Percentiles rank a stretch among this genome's conserved stretches.
These are phyloP conservation scores for Ophiosphaerella herpotricha DNA, from an alignment of 2,329 filamentous ascomycete genomes.

Conservation along the genomic window DNA sequence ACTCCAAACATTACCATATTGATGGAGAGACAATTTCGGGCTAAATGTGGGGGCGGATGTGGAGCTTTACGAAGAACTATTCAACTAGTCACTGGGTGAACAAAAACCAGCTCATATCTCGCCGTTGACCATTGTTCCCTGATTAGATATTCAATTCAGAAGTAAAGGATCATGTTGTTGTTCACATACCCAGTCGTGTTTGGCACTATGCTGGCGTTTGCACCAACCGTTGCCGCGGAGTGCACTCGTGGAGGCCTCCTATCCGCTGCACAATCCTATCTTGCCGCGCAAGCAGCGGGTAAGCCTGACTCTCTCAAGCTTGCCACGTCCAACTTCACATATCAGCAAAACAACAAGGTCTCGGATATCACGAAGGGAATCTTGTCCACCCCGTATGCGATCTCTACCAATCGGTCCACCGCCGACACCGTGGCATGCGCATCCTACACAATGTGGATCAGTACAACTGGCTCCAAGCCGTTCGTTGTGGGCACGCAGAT, in stretches of 20 bases:
- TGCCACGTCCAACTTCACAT: slow-evolving; percentile 27
- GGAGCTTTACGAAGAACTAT: too few relatives aligned
- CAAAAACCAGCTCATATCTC: too few relatives aligned
- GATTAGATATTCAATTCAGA: too few relatives aligned
- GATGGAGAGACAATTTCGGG: too few relatives aligned
- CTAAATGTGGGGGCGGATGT: too few relatives aligned
- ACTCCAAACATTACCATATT: neutral
- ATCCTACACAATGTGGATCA: slow-evolving; percentile 38
- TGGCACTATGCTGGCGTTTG: neutral
- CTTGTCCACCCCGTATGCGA: slow-evolving; percentile 21
- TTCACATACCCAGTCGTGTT: neutral
- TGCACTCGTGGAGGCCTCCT: slow-evolving; percentile 36
- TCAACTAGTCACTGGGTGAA: too few relatives aligned
- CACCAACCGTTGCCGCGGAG: slow-evolving; percentile 11
- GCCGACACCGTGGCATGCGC: slow-evolving; percentile 32
- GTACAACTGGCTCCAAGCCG: slow-evolving; percentile 23
- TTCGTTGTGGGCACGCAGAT: slow-evolving; percentile 37
- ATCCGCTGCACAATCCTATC: slow-evolving; percentile 27
- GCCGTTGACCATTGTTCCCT: too few relatives aligned
- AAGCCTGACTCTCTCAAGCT: slow-evolving; percentile 24
- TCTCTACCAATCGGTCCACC: slow-evolving; percentile 32
- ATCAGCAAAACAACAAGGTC: slow-evolving; percentile 38
- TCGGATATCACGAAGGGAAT: slow-evolving; percentile 26
- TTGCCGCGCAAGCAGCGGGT: slow-evolving; percentile 28
- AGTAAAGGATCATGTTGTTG: neutral